Evolutionary conservation across 306 rosid genomes (phyloP).

Genomic region (Sechiopsis laciniata): DNA sequence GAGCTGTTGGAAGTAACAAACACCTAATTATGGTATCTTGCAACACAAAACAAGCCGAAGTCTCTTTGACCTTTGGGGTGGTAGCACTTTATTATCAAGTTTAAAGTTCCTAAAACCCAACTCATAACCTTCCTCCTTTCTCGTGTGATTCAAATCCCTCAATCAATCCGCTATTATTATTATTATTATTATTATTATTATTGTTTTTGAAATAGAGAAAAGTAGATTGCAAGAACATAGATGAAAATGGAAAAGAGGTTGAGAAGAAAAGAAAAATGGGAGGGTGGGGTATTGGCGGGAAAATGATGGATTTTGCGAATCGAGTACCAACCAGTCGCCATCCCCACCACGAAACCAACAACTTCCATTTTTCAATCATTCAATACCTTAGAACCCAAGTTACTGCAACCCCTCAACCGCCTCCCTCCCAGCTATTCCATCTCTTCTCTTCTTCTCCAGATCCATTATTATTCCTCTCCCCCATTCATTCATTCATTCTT

Average conservation of each 20-base stretch:
- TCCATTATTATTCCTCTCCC: not conserved
- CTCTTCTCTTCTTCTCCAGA: slow-evolving; percentile 19
- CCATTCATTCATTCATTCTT: too few species aligned
- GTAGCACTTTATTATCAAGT: not conserved
- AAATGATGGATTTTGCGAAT: slow-evolving; percentile 24
- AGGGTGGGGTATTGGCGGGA: slow-evolving; percentile 9
- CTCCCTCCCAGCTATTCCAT: slow-evolving; percentile 15
- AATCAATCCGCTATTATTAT: too few species aligned
- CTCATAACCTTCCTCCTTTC: not conserved
- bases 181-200: too few species aligned
- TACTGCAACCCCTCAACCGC: slow-evolving; percentile 56
- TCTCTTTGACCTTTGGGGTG: slow-evolving; percentile 10
- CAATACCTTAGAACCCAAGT: slow-evolving; percentile 58
- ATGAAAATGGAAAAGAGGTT: not conserved
- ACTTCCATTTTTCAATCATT: slow-evolving; percentile 31
- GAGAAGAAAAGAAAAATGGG: not conserved
- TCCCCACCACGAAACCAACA: slow-evolving; percentile 18
- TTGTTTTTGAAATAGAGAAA: too few species aligned
- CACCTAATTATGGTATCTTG: slow-evolving; percentile 22
- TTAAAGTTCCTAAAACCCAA: not conserved
- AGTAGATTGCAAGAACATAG: too few species aligned
- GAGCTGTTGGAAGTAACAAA: not conserved
- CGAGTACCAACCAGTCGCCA: slow-evolving; percentile 24
- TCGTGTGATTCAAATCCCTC: too few species aligned
- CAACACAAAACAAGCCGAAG: slow-evolving; percentile 20